Evolutionary conservation across 75 land plant species (phyloP).

Genomic region (Pinus tabuliformis): DNA sequence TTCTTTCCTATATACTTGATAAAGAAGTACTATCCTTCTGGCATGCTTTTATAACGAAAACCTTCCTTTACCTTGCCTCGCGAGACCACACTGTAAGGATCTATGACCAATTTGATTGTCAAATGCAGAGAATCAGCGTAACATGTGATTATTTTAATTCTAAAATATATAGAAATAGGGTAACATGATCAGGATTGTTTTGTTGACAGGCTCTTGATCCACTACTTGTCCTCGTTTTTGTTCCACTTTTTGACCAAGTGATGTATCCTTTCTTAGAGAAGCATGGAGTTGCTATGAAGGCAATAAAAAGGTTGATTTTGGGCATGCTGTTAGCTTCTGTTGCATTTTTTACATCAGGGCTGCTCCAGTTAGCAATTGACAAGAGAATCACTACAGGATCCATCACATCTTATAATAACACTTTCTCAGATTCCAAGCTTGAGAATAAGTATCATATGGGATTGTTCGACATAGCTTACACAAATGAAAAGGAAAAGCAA

Average conservation of each 20-base stretch:
- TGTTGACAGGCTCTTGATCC: conserved; percentile 34
- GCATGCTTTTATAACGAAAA: background rate
- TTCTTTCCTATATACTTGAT: background rate
- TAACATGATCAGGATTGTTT: background rate
- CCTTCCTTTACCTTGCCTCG: background rate
- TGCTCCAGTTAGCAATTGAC: conserved; percentile 35
- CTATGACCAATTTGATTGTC: too few relatives aligned
- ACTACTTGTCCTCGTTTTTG: conserved; percentile 21
- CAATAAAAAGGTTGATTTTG: conserved; percentile 22
- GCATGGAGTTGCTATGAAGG: conserved; percentile 9
- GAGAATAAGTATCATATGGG: background rate
- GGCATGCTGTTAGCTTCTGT: conserved; percentile 32
- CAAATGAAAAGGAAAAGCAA: background rate
- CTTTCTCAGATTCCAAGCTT: background rate
- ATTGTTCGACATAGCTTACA: background rate
- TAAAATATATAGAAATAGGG: too few relatives aligned
- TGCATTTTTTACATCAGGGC: conserved; percentile 31
- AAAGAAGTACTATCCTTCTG: background rate
- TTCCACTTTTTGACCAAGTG: conserved; percentile 29
- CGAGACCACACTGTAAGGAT: background rate
- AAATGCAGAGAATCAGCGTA: too few relatives aligned
- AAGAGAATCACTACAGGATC: background rate
- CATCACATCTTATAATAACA: background rate
- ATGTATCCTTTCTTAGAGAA: conserved; percentile 35
- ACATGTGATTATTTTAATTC: too few relatives aligned